Percentiles rank a stretch among this genome's conserved stretches.
Conservation (phyloP, 768 basidiomycete species). For the Leccinum boreale region DNA sequence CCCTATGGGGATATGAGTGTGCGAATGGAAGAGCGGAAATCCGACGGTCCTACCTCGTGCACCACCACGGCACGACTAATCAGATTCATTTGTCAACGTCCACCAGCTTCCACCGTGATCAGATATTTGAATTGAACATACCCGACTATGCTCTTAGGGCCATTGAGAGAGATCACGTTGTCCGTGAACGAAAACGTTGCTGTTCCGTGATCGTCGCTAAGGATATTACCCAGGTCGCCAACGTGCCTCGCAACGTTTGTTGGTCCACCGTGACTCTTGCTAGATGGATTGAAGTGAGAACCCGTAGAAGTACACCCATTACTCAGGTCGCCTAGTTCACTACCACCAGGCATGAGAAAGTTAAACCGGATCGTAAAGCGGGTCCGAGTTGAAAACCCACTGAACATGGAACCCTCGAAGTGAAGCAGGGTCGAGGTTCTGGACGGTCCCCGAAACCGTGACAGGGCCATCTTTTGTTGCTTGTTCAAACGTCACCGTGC, state of each 20-base stretch:
- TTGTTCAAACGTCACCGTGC: conserved; percentile 68
- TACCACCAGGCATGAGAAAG: not conserved
- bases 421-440: conserved; percentile 54
- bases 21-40: conserved; percentile 6
- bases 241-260: conserved; percentile 56
- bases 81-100: conserved; percentile 3
- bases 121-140: conserved; percentile 28
- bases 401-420: conserved; percentile 80
- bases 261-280: conserved; percentile 63
- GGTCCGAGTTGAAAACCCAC: conserved; percentile 38
- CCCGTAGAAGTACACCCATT: conserved; percentile 69
- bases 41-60: conserved; percentile 50
- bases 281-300: conserved; percentile 74
- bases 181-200: conserved; percentile 61
- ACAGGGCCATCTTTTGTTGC: conserved; percentile 46
- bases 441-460: conserved; percentile 59
- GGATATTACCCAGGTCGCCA: conserved; percentile 75
- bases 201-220: conserved; percentile 53
- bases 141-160: conserved; percentile 68
- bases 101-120: not conserved
- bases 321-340: conserved; percentile 56
- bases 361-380: conserved; percentile 19
- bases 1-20: conserved; percentile 40
- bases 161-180: conserved; percentile 60
- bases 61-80: conserved; percentile 68